Evolutionary conservation across 805 yeast genomes (phyloP).

Genomic region (Metschnikowia borealis): DNA sequence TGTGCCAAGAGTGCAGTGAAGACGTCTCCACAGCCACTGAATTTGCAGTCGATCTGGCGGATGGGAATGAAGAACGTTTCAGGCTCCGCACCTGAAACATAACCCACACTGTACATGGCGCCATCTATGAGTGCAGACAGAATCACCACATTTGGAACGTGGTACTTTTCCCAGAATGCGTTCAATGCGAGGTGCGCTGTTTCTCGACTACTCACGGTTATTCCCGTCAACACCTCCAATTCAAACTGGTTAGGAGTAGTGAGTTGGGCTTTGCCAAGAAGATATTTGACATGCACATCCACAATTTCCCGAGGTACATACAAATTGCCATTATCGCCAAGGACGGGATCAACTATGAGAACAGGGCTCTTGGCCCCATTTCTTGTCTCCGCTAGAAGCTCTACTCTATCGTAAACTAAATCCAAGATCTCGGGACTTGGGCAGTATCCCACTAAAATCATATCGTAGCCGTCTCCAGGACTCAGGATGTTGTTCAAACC

Average conservation of each 20-base stretch:
- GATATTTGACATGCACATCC: conserved; percentile 48
- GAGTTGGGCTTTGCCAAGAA: conserved; percentile 50
- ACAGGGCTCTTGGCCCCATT: conserved; percentile 34
- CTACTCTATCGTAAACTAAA: conserved; percentile 43
- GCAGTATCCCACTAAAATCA: conserved; percentile 74
- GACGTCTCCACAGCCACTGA: conserved; percentile 74
- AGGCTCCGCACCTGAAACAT: conserved; percentile 4
- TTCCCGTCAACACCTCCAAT: conserved; percentile 62
- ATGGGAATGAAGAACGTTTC: conserved; percentile 37
- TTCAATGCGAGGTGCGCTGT: conserved; percentile 37
- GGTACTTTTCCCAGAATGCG: conserved; percentile 41
- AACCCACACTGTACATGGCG: conserved; percentile 41
- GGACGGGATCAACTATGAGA: conserved; percentile 83
- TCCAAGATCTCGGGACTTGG: conserved; percentile 54
- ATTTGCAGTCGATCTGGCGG: conserved; percentile 51
- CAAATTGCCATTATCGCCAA: conserved; percentile 84
- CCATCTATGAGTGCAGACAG: conserved; percentile 49
- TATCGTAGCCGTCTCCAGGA: conserved; percentile 46
- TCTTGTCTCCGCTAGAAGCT: conserved; percentile 25
- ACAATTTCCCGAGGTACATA: conserved; percentile 64
- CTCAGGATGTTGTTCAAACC: conserved; percentile 52
- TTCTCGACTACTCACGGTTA: conserved; percentile 36
- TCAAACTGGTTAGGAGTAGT: conserved; percentile 93
- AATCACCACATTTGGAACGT: conserved; percentile 51
- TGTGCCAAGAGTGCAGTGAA: conserved; percentile 61